Evolutionary conservation across 2,329 filamentous ascomycete species (phyloP).

Genomic region (Botrytis squamosa): DNA sequence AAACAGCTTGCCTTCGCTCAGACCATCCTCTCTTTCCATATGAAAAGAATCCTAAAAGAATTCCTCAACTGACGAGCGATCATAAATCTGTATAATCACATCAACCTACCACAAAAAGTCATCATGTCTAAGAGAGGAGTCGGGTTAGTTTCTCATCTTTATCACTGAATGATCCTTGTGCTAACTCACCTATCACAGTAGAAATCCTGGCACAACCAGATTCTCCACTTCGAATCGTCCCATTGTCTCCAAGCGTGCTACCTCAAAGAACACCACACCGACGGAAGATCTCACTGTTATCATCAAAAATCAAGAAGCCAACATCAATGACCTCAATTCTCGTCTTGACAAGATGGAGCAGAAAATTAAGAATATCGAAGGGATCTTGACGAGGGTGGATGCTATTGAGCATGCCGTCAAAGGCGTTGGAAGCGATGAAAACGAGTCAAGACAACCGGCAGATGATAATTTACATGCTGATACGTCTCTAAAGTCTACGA

Average conservation of each 20-base stretch:
- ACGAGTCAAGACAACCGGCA: not conserved
- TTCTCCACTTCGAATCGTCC: not conserved
- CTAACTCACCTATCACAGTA: not conserved
- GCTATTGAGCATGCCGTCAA: not conserved
- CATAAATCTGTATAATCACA: not conserved
- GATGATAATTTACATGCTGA: not conserved
- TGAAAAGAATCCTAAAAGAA: not conserved
- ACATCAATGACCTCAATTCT: not conserved
- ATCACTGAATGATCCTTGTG: no score
- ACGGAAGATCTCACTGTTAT: not conserved
- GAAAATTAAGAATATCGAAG: not conserved
- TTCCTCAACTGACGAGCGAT: not conserved
- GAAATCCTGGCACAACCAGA: not conserved
- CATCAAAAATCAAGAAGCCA: not conserved
- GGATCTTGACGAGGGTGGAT: not conserved
- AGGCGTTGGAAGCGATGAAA: not conserved
- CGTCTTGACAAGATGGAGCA: not conserved
- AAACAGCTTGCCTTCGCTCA: fast-evolving
- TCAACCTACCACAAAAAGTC: not conserved
- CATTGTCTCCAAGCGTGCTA: not conserved
- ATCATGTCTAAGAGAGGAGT: not conserved
- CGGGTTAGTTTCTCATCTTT: not conserved
- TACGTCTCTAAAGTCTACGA: not conserved
- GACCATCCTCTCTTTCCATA: not conserved
- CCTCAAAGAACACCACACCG: not conserved